A percentile compares a stretch with the other conserved stretches of the same genome.
Evolutionary conservation across 108 stramenopile species (phyloP).

Genomic region (Cyclostephanos tholiformis): DNA sequence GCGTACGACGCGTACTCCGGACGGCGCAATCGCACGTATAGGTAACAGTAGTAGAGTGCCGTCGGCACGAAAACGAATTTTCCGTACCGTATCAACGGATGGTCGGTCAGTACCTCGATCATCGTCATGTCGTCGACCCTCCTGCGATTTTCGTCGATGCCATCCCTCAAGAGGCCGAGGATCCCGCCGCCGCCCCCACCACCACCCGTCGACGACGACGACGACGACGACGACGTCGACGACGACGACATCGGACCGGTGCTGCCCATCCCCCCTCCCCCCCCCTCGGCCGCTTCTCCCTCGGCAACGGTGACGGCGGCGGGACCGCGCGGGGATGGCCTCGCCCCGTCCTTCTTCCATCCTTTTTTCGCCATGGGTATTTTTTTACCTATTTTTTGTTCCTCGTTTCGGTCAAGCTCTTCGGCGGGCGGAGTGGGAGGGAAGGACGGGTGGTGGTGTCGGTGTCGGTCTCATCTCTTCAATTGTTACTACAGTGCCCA

Average conservation of each 20-base stretch:
- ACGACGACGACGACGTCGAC: not conserved
- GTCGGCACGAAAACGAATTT: conserved; percentile 49
- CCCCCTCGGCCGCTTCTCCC: no score
- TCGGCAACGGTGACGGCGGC: no score
- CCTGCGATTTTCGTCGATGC: not conserved
- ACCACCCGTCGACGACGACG: not conserved
- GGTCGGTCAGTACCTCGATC: conserved; percentile 20
- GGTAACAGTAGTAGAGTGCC: conserved; percentile 31
- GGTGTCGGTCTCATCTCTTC: no score
- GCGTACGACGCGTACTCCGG: conserved; percentile 43
- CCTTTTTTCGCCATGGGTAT: no score
- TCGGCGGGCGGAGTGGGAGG: no score
- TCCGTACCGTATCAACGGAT: conserved; percentile 30
- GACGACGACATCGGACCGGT: not conserved
- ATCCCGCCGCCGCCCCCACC: not conserved
- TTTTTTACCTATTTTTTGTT: no score
- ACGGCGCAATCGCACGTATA: conserved; percentile 53
- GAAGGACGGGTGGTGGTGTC: no score
- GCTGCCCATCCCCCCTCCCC: no score
- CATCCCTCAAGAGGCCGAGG: not conserved
- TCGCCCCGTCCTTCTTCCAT: no score
- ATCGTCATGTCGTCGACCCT: conserved; percentile 17
- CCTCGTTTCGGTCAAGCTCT: no score
- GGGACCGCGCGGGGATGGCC: no score
- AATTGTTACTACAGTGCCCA: no score